Percentiles rank a stretch among this genome's conserved stretches.
These are phyloP conservation scores for Rhodotorula sp. DNA, from an alignment of 1,284 basidiomycete genomes.

Conservation along the genomic window DNA sequence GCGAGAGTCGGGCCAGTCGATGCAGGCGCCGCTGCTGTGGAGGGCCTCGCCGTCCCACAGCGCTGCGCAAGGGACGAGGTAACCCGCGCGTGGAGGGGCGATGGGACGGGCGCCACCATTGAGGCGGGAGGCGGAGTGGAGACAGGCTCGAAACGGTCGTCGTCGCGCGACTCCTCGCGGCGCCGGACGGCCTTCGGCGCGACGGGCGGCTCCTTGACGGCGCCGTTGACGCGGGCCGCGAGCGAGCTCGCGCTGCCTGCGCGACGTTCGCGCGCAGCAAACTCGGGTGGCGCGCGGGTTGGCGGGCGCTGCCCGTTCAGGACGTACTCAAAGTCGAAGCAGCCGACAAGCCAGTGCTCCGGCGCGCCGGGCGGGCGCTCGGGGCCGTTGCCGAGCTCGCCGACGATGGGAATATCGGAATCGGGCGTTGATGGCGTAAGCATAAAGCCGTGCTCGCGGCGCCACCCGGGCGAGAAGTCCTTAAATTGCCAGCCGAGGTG, in stretches of 20 bases:
- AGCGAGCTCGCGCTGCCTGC: neutral
- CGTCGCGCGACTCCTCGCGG: neutral
- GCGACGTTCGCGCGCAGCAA: neutral
- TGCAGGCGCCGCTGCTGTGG: too few species aligned
- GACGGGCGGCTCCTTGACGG: too few species aligned
- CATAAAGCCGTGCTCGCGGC: neutral
- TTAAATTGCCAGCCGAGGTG: neutral
- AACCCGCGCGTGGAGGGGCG: too few species aligned
- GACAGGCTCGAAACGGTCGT: neutral
- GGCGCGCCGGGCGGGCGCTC: neutral
- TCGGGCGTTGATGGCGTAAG: neutral
- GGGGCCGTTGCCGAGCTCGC: neutral
- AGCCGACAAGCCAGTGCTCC: neutral
- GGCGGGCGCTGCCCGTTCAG: neutral
- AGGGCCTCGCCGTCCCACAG: too few species aligned
- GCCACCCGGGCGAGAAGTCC: constrained; percentile 2
- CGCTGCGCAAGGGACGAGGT: too few species aligned
- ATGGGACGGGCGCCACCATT: too few species aligned
- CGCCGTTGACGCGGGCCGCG: neutral
- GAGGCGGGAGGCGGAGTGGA: neutral
- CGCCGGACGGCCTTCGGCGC: neutral
- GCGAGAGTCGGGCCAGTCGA: too few species aligned
- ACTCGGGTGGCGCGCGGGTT: neutral
- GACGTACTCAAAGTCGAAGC: constrained; percentile 5
- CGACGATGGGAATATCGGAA: neutral